Percentiles rank a stretch among this genome's conserved stretches.
Conservation (phyloP, 345 rosid species). For the Lepidium africanum region DNA sequence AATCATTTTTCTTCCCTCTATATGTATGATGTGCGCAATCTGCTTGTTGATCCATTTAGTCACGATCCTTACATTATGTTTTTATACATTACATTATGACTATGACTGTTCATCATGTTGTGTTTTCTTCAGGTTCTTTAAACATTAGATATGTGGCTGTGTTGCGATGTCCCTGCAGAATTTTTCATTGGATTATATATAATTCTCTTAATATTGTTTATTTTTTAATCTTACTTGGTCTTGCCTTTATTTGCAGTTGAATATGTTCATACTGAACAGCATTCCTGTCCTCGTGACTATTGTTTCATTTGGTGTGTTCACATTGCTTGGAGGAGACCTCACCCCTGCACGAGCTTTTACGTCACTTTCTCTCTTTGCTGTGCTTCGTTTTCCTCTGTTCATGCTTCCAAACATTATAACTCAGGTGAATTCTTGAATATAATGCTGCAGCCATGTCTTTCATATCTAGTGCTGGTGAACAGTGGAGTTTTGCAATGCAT, state of each 20-base stretch:
- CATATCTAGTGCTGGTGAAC: not conserved
- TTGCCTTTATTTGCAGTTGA: conserved; percentile 47
- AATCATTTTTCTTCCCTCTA: not conserved
- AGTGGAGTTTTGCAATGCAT: not conserved
- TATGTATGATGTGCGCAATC: conserved; percentile 25
- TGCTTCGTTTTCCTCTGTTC: conserved; percentile 92
- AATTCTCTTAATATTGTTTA: not conserved
- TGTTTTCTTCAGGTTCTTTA: not conserved
- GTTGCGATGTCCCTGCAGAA: not conserved
- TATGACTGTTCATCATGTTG: not conserved
- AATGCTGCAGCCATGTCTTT: not conserved
- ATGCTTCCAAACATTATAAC: conserved; percentile 93
- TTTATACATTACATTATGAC: not conserved
- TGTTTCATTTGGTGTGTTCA: conserved; percentile 84
- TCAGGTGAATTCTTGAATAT: conserved; percentile 48
- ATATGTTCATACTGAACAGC: conserved; percentile 78
- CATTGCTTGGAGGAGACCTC: conserved; percentile 94
- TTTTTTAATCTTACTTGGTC: conserved; percentile 25
- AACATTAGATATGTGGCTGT: not conserved
- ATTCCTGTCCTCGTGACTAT: conserved; percentile 93
- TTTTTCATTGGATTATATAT: not conserved
- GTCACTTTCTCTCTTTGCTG: conserved; percentile 89
- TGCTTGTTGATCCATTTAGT: not conserved
- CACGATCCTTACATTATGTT: not conserved
- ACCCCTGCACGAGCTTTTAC: conserved; percentile 99